Evolutionary conservation across 352 stramenopile genomes (phyloP), one percentile per base, ranked within the genome.

Genomic region (Phytopythium aichiense): DNA sequence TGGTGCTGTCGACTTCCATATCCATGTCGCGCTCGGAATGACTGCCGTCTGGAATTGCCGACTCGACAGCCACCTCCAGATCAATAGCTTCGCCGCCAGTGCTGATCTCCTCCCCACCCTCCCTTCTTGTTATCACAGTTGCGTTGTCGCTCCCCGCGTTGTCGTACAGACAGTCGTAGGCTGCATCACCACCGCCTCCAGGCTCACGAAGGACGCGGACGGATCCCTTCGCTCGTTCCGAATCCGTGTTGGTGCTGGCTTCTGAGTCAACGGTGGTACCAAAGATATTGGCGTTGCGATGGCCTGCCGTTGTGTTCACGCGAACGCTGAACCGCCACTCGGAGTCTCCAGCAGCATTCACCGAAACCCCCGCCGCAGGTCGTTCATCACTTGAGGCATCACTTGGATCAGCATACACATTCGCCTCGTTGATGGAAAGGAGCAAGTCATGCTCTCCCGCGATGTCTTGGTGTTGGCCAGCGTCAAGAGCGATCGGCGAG

Each of bases 181-280:
- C 63, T 16, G 55, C 51, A 23, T 56, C 48, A 7, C 71, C 68
- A n/a, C 66, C 68, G 63, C 73, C 73, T 42, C 73, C 71, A 52
- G 75, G 66, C 63, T 79, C 65, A 25, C 74, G 69, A 49, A 77
- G 52, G 48, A 83, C 63, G 40, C 74, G 74, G 33, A 83, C 48
- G 23, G 4, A 37, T 1, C 48, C 48, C 48, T 54, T 54, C 33
- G 51, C 38, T 11, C 2, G 7, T 9, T 45, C 3, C 4, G 30
- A 31, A 9, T 31, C 1, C 12, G 51, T 4, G 12, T 1, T n/a
- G n/a, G 23, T 45, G 31, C 28, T 40, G 30, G 7, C 30, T 20
- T 45, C 11, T 2, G 20, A n/a, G 8, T 22, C 7, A n/a, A 7
- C 31, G 52, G 33, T 31, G n/a, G 43, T 43, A 15, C 42, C 57